phyloP scores from a whole-genome alignment of 257 asterid species.

The Fraxinus excelsior region DNA sequence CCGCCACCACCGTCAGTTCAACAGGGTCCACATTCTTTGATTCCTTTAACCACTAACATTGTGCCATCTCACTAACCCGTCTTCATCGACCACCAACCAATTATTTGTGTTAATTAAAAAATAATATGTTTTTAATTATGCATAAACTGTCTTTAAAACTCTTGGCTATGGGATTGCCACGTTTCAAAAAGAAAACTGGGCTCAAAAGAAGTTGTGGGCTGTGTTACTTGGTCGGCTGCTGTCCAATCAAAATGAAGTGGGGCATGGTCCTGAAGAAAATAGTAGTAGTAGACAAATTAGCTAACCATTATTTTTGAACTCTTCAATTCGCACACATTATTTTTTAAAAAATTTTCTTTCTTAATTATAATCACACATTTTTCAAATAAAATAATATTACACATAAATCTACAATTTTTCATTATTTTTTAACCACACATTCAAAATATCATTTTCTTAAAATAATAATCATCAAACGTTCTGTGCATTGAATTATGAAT shows the following conservation, averaged over 20 bases:
- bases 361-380: no score
- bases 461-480: no score
- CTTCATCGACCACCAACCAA: constrained; percentile 25
- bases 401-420: no score
- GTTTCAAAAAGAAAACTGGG: constrained; percentile 4
- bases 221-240: constrained; percentile 32
- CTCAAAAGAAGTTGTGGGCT: constrained; percentile 25
- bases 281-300: no score
- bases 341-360: no score
- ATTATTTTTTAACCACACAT: no score
- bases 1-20: constrained; percentile 31
- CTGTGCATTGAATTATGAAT: no score
- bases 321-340: no score
- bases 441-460: no score
- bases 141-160: background rate
- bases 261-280: background rate
- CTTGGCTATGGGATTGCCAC: constrained; percentile 17
- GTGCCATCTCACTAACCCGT: constrained; percentile 33
- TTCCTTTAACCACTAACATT: constrained; percentile 28
- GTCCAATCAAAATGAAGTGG: background rate
- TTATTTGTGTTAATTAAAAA: constrained; percentile 23
- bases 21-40: constrained; percentile 15
- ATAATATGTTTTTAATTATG: background rate
- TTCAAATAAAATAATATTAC: no score
- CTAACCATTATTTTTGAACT: no score